Evolutionary conservation across 2,329 filamentous ascomycete genomes (phyloP).

Genomic region (Monilinia fructigena): DNA sequence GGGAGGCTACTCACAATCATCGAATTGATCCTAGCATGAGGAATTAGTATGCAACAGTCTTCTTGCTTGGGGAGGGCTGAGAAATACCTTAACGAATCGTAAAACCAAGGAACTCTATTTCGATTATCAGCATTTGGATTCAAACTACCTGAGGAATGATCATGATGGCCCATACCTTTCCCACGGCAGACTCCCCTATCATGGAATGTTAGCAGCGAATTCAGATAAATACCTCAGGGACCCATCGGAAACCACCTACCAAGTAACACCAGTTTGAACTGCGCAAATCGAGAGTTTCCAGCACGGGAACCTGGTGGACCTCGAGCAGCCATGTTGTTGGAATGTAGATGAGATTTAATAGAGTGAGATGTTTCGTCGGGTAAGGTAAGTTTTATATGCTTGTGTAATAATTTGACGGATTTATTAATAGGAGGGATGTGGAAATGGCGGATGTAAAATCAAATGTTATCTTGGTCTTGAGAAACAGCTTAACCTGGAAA

Average conservation of each 20-base stretch:
- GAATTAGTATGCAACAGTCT: constrained; percentile 17
- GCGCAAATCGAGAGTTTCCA: constrained; percentile 84
- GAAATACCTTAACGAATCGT: constrained; percentile 92
- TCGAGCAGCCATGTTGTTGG: constrained; percentile 80
- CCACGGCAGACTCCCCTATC: constrained; percentile 93
- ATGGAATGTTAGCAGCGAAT: constrained; percentile 42
- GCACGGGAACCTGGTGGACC: constrained; percentile 62
- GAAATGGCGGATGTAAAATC: constrained; percentile 4
- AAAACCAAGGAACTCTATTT: constrained; percentile 90
- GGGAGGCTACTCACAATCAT: constrained; percentile 53
- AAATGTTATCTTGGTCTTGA: constrained; percentile 22
- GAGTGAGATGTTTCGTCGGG: neutral
- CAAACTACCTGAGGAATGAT: constrained; percentile 11
- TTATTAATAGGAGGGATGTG: neutral
- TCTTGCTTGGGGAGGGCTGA: neutral
- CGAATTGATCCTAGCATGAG: constrained; percentile 83
- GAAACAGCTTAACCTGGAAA: constrained; percentile 21
- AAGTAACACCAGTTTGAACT: constrained; percentile 97
- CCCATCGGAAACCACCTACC: constrained; percentile 58
- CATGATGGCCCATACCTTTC: constrained; percentile 69
- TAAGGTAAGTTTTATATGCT: neutral
- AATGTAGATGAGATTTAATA: constrained; percentile 26
- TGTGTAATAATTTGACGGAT: constrained; percentile 1
- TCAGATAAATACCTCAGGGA: neutral
- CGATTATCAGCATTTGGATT: constrained; percentile 28